Percentiles rank a stretch among this genome's conserved stretches.
These are phyloP conservation scores for Themeda triandra DNA, from an alignment of 176 grass and related monocot genomes.

Conservation along the genomic window DNA sequence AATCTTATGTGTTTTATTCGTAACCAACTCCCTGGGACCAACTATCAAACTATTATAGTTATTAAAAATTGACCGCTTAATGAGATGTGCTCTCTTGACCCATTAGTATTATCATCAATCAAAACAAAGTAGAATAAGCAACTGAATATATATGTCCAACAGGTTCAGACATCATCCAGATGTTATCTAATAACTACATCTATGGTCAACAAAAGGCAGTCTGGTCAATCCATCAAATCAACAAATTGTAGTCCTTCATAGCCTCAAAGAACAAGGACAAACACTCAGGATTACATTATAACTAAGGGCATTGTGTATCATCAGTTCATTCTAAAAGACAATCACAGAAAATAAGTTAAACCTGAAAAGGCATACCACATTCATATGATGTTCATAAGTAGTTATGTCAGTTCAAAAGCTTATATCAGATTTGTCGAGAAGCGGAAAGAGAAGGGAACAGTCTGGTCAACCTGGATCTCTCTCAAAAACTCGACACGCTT, in stretches of 20 bases:
- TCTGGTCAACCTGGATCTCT: slow-evolving; percentile 59
- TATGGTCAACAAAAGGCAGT: background rate
- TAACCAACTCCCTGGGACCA: background rate
- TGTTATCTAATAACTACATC: background rate
- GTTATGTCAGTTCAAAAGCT: background rate
- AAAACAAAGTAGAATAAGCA: too few relatives aligned
- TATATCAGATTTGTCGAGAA: background rate
- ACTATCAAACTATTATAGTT: background rate
- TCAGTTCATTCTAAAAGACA: background rate
- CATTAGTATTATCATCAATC: too few relatives aligned
- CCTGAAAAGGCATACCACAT: background rate
- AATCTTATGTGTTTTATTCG: background rate
- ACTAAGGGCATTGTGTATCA: background rate
- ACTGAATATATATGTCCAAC: background rate
- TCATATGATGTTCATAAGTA: background rate
- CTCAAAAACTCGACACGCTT: slow-evolving; percentile 70
- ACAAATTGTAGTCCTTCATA: too few relatives aligned
- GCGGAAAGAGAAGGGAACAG: background rate
- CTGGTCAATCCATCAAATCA: background rate
- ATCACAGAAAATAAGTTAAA: background rate
- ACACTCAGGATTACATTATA: background rate
- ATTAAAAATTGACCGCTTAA: background rate
- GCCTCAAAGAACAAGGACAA: background rate
- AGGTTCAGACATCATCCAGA: background rate
- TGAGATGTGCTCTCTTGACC: background rate